Percentiles rank a stretch among this genome's conserved stretches.
Evolutionary conservation across 2,329 filamentous ascomycete species (phyloP).

Genomic region (Claviceps monticola): DNA sequence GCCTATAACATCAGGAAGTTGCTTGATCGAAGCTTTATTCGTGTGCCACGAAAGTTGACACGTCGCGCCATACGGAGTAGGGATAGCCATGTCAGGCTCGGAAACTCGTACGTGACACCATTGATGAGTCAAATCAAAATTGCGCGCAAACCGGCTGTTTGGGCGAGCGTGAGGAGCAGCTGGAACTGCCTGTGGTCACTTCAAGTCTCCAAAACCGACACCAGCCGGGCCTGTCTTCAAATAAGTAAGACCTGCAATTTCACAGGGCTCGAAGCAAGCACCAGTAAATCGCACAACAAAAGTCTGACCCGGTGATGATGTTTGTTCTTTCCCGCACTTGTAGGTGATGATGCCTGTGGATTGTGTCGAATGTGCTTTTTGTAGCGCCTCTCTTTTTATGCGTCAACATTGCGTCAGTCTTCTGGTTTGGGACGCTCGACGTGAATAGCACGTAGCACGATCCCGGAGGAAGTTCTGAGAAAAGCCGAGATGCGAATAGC

Average conservation of each 20-base stretch:
- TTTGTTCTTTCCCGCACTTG: neutral
- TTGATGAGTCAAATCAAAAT: conserved; percentile 31
- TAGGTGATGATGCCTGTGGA: conserved; percentile 15
- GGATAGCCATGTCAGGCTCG: conserved; percentile 28
- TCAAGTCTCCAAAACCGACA: conserved; percentile 32
- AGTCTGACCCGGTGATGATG: conserved; percentile 42
- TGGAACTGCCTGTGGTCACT: conserved; percentile 29
- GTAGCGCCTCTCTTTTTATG: conserved; percentile 47
- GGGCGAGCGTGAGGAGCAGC: conserved; percentile 17
- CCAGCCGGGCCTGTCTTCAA: conserved; percentile 1
- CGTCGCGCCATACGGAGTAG: conserved; percentile 53
- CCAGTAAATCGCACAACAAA: conserved; percentile 31
- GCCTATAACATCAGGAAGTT: conserved; percentile 13
- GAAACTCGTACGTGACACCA: conserved; percentile 48
- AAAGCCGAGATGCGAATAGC: neutral
- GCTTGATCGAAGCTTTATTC: neutral
- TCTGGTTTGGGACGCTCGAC: neutral
- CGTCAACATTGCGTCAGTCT: conserved; percentile 45
- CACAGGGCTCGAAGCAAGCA: conserved; percentile 42
- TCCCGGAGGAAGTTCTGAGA: neutral
- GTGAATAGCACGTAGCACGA: conserved; percentile 1
- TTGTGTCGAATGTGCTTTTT: conserved; percentile 41
- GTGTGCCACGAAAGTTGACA: conserved; percentile 48
- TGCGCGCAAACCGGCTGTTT: conserved; percentile 47
- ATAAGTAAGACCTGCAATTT: conserved; percentile 28